phyloP scores from a whole-genome alignment of 208 protist genomes.

The Trypanosoma vivax region DNA sequence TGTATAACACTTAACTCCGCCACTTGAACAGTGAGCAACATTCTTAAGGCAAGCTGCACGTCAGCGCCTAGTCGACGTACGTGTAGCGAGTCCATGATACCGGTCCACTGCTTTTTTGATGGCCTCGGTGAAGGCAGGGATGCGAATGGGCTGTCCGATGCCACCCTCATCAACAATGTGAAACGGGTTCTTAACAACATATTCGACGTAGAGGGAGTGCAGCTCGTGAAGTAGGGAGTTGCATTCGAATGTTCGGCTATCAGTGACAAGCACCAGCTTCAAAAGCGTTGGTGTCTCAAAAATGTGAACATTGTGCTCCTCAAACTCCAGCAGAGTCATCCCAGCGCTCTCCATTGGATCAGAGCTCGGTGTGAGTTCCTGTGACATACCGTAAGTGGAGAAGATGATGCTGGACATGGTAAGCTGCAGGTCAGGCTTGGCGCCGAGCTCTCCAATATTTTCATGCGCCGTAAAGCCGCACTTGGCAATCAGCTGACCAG shows the following conservation, averaged over 20 bases:
- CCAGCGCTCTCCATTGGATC: conserved; percentile 73
- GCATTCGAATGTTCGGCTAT: conserved; percentile 55
- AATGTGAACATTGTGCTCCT: conserved; percentile 84
- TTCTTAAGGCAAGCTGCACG: background rate
- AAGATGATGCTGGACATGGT: conserved; percentile 81
- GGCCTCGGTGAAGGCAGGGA: conserved; percentile 69
- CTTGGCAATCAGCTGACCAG: conserved; percentile 78
- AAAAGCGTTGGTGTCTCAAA: conserved; percentile 74
- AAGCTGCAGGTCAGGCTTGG: conserved; percentile 74
- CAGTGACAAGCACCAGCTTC: conserved; percentile 74
- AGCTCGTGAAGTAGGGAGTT: conserved; percentile 53
- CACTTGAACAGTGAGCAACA: too few species aligned
- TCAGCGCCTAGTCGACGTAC: background rate
- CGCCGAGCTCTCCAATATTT: conserved; percentile 71
- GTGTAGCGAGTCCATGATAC: conserved; percentile 23
- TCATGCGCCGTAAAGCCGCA: conserved; percentile 56
- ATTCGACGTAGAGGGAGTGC: conserved; percentile 64
- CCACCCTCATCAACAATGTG: conserved; percentile 78
- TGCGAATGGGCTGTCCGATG: conserved; percentile 80
- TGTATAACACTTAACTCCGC: too few species aligned
- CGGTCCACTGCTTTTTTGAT: conserved; percentile 33
- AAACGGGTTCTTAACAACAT: conserved; percentile 80
- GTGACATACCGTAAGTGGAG: conserved; percentile 80
- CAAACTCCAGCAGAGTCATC: conserved; percentile 77
- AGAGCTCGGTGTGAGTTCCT: conserved; percentile 76